Evolutionary conservation across 352 stramenopile species (phyloP).

Genomic region (Stephanocyclus meneghinianus): DNA sequence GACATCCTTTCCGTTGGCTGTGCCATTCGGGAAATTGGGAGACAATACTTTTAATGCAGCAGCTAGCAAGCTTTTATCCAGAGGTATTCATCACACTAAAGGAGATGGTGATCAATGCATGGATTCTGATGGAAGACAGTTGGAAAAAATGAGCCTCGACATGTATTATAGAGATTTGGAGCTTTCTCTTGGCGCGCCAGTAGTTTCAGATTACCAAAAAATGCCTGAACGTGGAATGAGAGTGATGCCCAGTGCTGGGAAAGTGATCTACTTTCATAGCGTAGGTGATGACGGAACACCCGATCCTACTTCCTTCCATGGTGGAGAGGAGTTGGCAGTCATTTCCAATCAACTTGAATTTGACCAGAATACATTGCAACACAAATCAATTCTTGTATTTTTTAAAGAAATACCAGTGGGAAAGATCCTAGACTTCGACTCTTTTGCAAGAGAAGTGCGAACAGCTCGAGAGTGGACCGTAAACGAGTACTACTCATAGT

Average conservation of each 20-base stretch:
- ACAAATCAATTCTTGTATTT: constrained; percentile 43
- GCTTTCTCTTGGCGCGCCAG: neutral
- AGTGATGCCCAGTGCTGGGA: constrained; percentile 45
- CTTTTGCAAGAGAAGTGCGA: constrained; percentile 23
- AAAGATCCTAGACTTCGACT: constrained; percentile 10
- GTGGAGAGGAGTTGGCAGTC: constrained; percentile 35
- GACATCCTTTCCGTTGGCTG: constrained; percentile 47
- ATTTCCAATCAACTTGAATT: constrained; percentile 1
- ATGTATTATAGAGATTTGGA: constrained; percentile 26
- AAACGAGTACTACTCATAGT: constrained; percentile 27
- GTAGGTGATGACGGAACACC: constrained; percentile 31
- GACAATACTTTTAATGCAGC: constrained; percentile 1
- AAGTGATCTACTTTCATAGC: constrained; percentile 47
- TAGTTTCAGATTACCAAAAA: neutral
- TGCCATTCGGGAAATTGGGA: constrained; percentile 3
- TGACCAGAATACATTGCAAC: neutral
- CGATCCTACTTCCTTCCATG: constrained; percentile 45
- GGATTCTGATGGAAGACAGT: constrained; percentile 10
- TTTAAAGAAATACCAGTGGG: constrained; percentile 46
- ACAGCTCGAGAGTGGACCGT: constrained; percentile 33
- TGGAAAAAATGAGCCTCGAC: constrained; percentile 31
- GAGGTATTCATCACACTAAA: constrained; percentile 44
- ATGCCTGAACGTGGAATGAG: constrained; percentile 17
- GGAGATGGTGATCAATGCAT: constrained; percentile 16
- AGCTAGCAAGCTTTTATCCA: constrained; percentile 23